phyloP scores from a whole-genome alignment of 2,329 filamentous ascomycete genomes.

The Xylariaceae sp. region DNA sequence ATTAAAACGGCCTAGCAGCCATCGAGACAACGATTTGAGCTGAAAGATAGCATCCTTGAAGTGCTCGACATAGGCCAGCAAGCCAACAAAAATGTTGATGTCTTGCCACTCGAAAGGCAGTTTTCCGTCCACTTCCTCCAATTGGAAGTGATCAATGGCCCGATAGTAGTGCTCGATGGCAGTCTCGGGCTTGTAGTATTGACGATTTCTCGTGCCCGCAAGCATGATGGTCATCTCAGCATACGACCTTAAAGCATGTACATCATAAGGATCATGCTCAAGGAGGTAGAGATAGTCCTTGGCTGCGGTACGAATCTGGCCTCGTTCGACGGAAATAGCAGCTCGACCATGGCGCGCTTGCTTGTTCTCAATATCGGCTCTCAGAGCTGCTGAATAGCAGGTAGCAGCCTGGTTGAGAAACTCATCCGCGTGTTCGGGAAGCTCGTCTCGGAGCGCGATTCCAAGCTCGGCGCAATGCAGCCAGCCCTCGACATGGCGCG shows the following conservation, averaged over 20 bases:
- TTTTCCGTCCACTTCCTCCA: conserved; percentile 32
- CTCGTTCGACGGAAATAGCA: conserved; percentile 51
- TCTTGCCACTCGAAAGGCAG: conserved; percentile 66
- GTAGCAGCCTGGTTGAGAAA: conserved; percentile 51
- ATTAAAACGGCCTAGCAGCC: conserved; percentile 69
- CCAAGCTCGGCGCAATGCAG: conserved; percentile 54
- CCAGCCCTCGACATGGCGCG: conserved; percentile 57
- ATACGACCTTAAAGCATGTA: conserved; percentile 50
- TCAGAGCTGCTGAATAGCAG: conserved; percentile 56
- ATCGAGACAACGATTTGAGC: conserved; percentile 69
- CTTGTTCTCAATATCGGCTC: conserved; percentile 52
- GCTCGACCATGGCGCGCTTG: conserved; percentile 56
- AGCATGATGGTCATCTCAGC: conserved; percentile 50
- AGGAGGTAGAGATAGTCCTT: conserved; percentile 53
- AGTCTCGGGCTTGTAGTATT: conserved; percentile 30
- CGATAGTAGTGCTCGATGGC: conserved; percentile 46
- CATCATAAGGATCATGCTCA: conserved; percentile 47
- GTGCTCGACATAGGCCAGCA: conserved; percentile 61
- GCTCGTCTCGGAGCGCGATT: conserved; percentile 43
- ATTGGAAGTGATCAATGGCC: conserved; percentile 41
- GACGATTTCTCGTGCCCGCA: conserved; percentile 43
- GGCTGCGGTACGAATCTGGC: conserved; percentile 49
- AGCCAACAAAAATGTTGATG: conserved; percentile 76
- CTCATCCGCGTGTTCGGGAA: conserved; percentile 41
- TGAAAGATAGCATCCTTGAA: conserved; percentile 62